Evolutionary conservation across 202 grass and related monocot genomes (phyloP).

Genomic region (Setaria viridis): DNA sequence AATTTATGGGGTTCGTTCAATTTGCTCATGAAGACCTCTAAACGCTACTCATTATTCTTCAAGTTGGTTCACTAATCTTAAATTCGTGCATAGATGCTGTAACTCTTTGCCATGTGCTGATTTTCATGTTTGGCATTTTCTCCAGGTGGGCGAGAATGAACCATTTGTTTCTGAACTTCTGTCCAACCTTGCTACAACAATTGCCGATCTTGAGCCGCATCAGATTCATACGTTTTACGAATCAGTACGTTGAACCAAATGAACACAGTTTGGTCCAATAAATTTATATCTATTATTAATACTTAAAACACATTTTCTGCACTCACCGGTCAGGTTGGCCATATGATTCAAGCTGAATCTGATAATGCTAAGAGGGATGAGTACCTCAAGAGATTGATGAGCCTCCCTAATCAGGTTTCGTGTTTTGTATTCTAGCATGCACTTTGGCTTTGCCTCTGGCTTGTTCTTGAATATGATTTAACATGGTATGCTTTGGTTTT

Average conservation of each 20-base stretch:
- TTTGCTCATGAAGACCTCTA: constrained; percentile 2
- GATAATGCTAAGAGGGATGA: constrained; percentile 93
- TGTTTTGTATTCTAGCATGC: constrained; percentile 28
- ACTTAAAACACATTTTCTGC: constrained; percentile 35
- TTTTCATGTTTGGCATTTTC: constrained; percentile 45
- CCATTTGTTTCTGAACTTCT: constrained; percentile 98
- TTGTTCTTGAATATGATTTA: constrained; percentile 29
- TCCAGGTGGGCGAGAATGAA: constrained; percentile 94
- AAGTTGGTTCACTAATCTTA: not conserved
- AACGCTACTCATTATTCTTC: not conserved
- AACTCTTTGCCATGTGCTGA: constrained; percentile 2
- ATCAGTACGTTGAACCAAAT: constrained; percentile 74
- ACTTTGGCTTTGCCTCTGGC: constrained; percentile 6
- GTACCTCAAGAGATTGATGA: constrained; percentile 99
- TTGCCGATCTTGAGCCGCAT: constrained; percentile 94
- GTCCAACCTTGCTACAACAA: constrained; percentile 73
- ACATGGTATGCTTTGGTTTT: constrained; percentile 8
- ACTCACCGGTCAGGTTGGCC: constrained; percentile 72
- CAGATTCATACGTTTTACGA: constrained; percentile 99
- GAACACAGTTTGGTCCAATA: not conserved
- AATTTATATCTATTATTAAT: constrained; percentile 32
- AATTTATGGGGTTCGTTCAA: not conserved
- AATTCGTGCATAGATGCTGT: not conserved
- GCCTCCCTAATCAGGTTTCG: constrained; percentile 93
- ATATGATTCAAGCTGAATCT: constrained; percentile 99